phyloP scores from a whole-genome alignment of 2,329 filamentous ascomycete genomes.

The Rosellinia necatrix region DNA sequence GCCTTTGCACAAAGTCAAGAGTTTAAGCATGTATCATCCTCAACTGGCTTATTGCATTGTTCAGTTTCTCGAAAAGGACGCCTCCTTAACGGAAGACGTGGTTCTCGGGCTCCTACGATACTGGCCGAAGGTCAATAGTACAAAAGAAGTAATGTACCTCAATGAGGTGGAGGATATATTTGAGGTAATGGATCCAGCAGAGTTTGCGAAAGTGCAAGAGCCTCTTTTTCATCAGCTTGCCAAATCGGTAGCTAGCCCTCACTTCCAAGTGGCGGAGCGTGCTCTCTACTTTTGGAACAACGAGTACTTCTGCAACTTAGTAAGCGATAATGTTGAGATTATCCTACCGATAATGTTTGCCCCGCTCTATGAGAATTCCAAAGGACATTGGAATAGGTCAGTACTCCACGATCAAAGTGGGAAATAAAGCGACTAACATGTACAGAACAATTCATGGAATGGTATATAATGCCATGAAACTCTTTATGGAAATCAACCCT shows the following conservation, averaged over 20 bases:
- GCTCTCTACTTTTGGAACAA: slow-evolving; percentile 99
- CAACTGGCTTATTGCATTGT: slow-evolving; percentile 99
- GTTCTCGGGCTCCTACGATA: slow-evolving; percentile 93
- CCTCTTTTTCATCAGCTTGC: slow-evolving; percentile 96
- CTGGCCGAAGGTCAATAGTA: slow-evolving; percentile 99
- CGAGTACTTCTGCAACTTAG: slow-evolving; percentile 98
- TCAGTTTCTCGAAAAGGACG: slow-evolving; percentile 97
- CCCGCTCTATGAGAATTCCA: slow-evolving; percentile 96
- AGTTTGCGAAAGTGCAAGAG: slow-evolving; percentile 98
- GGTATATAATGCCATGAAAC: slow-evolving; percentile 99
- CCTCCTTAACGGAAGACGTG: slow-evolving; percentile 95
- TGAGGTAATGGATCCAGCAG: slow-evolving; percentile 98
- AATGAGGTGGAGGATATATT: slow-evolving; percentile 99
- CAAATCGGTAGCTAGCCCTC: slow-evolving; percentile 96
- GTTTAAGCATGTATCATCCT: slow-evolving; percentile 99
- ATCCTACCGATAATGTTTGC: slow-evolving; percentile 99
- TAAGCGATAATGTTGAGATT: slow-evolving; percentile 98
- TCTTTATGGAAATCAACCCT: slow-evolving; percentile 99
- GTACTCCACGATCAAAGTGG: slow-evolving; percentile 31
- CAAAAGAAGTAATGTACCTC: slow-evolving; percentile 99
- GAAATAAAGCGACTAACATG: slow-evolving; percentile 39
- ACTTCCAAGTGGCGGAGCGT: slow-evolving; percentile 97
- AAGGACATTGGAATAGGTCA: slow-evolving; percentile 98
- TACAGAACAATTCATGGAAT: slow-evolving; percentile 95
- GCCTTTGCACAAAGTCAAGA: slow-evolving; percentile 97